Evolutionary conservation across 306 rosid species (phyloP), one percentile per base, ranked within the genome.

Genomic region (Comarum palustre): DNA sequence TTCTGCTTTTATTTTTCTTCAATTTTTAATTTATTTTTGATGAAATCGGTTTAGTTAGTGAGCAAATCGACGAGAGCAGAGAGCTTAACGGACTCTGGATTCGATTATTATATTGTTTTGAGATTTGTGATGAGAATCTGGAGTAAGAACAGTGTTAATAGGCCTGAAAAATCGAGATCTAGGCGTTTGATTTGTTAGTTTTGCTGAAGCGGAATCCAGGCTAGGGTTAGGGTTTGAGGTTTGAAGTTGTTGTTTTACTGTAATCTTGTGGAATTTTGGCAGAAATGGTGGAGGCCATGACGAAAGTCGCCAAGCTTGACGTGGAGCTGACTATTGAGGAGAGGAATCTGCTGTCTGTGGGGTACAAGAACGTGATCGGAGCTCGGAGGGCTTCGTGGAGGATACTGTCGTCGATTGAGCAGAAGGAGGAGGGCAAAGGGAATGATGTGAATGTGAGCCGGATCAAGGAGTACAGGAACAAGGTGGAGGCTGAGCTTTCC

Each of bases 271-370:
- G 12, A 11, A 22, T 11, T 16, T 17, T 11, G 68, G 16, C 77
- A 86, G 90, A 86, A 84, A 86, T 86, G 90, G 91, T 87, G 85
- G 91, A 80, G 4, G 82, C 87, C 32, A 87, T 87, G 85, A 80
- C 79, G 85, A 82, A 80, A 52, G 88, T 87, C 31, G 90, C 90
- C 42, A 84, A 80, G 69, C 87, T 87, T 32, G 70, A 84, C 68
- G 89, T 87, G 68, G 91, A 87, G 66, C 78, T 86, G 72, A 86
- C 81, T 5, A 77, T 84, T 2, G 90, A 86, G 69, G 90, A 86
- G 86, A 48, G 90, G 34, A 86, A 86, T 75, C 86, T 86, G 64
- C 80, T 86, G 1, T 86, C 88, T 11, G 86, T 86, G 22, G 88
- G 88, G 63, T 86, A 79, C 85, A 86, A 84, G 80, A 84, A 84